Base-by-base conservation (phyloP, 1,139 yeast species). In the Hyphopichia khmerensis region DNA sequence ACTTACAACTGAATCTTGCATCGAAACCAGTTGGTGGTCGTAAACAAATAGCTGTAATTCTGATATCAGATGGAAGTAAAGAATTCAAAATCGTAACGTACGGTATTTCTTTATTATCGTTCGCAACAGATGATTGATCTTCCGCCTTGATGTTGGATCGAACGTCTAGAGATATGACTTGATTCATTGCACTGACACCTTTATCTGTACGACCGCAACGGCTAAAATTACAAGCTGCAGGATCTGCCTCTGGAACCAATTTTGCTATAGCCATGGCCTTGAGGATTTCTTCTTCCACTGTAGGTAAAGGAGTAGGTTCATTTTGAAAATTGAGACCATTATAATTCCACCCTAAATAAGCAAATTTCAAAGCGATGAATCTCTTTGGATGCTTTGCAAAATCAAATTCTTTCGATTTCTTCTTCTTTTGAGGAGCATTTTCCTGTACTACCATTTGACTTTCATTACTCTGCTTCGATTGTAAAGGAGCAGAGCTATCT, bases 141-240 rank as follows among this genome's bases (percentile, higher is more conserved):
- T 68, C 75, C 1, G 63, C 58, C 0, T 77, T 55, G 39, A 93
- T 62, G 26, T 74, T 69, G 0, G 97, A 88, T 49, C 99, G 72
- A 19, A 93, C 84, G 18, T 73, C 67, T 34, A 93, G 68, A 0
- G 96, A 83, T 11, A 93, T 84, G 7, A 93, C 99, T 63, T 93
- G 99, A 53, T 89, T 87, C 84, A 93, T 80, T 0, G 99, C 99
- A 66, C 96, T 87, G 6, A 93, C 99, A 13, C 99, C 99, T 52
- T 82, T 84, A 56, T 93, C 99, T 0, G 99, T 93, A 55, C 99
- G 73, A 0, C 99, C 99, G 65, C 99, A 95, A 48, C 99, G 70
- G 51, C 96, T 86, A 61, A 91, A 91, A 14, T 76, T 69, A 43
- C 86, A 80, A 41, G 76, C 79, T 2, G 76, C 80, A 1, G 90